Percentiles rank a stretch among this genome's conserved stretches.
Conservation (phyloP, 2,329 filamentous ascomycete genomes). For the Hymenoscyphus repandus region DNA sequence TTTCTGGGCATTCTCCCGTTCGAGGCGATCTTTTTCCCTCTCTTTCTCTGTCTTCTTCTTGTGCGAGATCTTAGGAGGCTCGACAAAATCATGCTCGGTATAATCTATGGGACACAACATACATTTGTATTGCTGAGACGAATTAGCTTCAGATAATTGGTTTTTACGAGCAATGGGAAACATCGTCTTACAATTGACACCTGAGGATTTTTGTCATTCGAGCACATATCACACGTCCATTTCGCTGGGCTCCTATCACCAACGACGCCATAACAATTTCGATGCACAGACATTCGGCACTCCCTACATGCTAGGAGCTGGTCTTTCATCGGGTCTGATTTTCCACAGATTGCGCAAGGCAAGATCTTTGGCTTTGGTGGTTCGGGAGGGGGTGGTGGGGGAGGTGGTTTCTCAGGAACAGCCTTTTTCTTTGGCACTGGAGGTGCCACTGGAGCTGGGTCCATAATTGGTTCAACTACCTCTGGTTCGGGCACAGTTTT, state of each 20-base stretch:
- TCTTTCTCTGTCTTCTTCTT: constrained; percentile 94
- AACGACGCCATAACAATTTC: constrained; percentile 82
- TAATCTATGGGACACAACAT: constrained; percentile 81
- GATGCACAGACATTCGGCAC: constrained; percentile 87
- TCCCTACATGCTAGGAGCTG: constrained; percentile 76
- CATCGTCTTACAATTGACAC: constrained; percentile 72
- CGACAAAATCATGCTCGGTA: constrained; percentile 78
- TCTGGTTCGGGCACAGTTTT: constrained; percentile 49
- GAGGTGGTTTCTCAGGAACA: constrained; percentile 55
- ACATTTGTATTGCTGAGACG: constrained; percentile 73
- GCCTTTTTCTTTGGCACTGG: constrained; percentile 40
- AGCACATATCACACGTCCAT: constrained; percentile 95
- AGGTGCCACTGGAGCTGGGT: constrained; percentile 23
- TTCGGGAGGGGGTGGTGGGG: constrained; percentile 65
- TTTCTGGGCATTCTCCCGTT: constrained; percentile 76
- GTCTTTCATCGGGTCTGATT: constrained; percentile 66
- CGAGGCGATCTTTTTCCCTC: constrained; percentile 77
- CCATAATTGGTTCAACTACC: constrained; percentile 28
- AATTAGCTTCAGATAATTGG: constrained; percentile 15
- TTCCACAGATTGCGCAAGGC: constrained; percentile 79
- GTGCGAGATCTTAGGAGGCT: constrained; percentile 69
- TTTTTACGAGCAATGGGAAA: constrained; percentile 11
- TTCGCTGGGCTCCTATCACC: constrained; percentile 66
- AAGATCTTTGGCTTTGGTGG: constrained; percentile 72
- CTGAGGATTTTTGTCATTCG: constrained; percentile 86